phyloP scores from a whole-genome alignment of 2,329 filamentous ascomycete genomes.

The Orbilia quercus region DNA sequence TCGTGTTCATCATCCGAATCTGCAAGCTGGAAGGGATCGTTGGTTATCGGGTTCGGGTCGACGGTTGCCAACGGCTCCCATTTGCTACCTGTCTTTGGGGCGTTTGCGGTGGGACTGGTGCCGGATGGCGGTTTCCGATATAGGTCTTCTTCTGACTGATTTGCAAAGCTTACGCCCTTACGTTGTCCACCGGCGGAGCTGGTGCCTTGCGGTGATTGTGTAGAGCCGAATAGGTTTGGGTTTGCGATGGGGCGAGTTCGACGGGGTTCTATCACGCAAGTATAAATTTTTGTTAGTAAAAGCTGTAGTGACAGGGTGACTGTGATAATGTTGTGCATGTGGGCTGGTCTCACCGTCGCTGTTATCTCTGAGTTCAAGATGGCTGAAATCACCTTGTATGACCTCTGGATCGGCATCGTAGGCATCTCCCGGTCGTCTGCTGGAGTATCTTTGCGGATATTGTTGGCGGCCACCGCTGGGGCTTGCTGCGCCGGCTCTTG shows the following conservation, averaged over 20 bases:
- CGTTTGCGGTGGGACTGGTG: conserved; percentile 58
- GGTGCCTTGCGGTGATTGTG: conserved; percentile 64
- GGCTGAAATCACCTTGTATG: conserved; percentile 85
- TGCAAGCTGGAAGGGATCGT: conserved; percentile 95
- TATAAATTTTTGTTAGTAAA: conserved; percentile 25
- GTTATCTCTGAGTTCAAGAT: conserved; percentile 72
- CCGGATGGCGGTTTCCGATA: conserved; percentile 68
- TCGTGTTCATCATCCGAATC: conserved; percentile 95
- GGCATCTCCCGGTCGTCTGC: conserved; percentile 74
- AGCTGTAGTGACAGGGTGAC: no score
- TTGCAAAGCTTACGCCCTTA: conserved; percentile 69
- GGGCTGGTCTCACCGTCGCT: conserved; percentile 63
- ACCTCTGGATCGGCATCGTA: conserved; percentile 96
- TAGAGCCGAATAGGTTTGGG: conserved; percentile 81
- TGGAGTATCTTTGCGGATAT: conserved; percentile 75
- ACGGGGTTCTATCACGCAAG: conserved; percentile 67
- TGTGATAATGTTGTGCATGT: no score
- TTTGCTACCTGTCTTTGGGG: conserved; percentile 75
- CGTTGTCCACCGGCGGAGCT: conserved; percentile 67
- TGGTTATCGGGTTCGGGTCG: conserved; percentile 87
- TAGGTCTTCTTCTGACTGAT: conserved; percentile 63
- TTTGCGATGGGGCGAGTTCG: conserved; percentile 77
- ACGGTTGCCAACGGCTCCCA: conserved; percentile 94
- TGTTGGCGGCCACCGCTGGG: conserved; percentile 61
- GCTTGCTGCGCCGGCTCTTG: conserved; percentile 59